Percentiles rank a stretch among this genome's conserved stretches.
phyloP scores from a whole-genome alignment of 305 asterid genomes.

The Rubia tinctorum region DNA sequence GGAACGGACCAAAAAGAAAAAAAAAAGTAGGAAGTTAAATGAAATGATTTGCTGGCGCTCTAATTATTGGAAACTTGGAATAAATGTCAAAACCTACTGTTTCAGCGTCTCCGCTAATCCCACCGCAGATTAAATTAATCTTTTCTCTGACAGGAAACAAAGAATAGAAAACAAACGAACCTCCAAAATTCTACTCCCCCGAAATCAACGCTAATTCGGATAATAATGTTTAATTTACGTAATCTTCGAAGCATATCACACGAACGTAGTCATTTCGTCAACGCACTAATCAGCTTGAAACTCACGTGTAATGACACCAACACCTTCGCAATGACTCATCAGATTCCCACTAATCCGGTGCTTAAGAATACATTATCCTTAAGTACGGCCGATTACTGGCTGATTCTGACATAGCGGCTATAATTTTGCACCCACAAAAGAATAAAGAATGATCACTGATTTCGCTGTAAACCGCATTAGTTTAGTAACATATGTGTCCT shows the following conservation, averaged over 20 bases:
- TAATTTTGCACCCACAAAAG: no score
- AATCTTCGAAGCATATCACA: neutral
- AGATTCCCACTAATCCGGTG: constrained; percentile 3
- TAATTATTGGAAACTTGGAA: neutral
- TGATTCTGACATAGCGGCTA: neutral
- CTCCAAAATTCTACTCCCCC: neutral
- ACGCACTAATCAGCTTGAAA: no score
- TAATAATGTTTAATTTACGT: neutral
- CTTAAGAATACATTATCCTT: neutral
- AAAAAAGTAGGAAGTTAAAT: no score
- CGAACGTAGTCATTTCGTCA: neutral
- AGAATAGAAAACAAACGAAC: neutral
- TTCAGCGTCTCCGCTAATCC: constrained; percentile 10
- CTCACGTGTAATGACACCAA: neutral
- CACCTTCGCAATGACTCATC: no score
- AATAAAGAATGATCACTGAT: neutral
- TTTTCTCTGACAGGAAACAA: neutral
- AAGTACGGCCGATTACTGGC: neutral
- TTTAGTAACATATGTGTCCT: no score
- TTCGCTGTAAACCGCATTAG: no score
- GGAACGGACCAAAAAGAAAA: no score
- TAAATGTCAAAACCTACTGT: neutral
- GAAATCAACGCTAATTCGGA: neutral
- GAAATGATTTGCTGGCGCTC: no score
- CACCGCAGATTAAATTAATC: neutral